Base-by-base conservation (phyloP, 805 yeast species). In the Pichia thaimueangensis region DNA sequence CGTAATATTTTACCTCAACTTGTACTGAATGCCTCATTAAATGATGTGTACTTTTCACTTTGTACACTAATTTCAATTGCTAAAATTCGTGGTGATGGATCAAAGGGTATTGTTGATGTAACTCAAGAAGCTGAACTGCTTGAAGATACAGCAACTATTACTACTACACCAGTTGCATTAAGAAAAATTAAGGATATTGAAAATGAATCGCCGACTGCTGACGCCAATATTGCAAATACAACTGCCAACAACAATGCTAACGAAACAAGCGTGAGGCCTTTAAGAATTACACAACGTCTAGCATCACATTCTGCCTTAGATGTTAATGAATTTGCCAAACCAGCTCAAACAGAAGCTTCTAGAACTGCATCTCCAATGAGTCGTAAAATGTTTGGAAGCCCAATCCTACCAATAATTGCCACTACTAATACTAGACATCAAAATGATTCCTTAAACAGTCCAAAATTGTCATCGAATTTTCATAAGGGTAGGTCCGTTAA, bases 1-100 rank as follows among this genome's bases (percentile, higher is more conserved):
- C 67, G 73, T 4, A 69, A 71, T n/a, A 55, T 85, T 3, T 62
- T 86, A 42, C 96, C 96, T 0, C 73, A 71, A 41, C 64, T 82
- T 17, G 73, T 87, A 2, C 71, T 88, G 16, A 82, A 86, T 60
- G 74, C 87, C 19, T 81, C 97, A 0, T 64, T 86, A 9, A 74
- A 84, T 34, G 96, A 88, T 54, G 65, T 88, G 28, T 71, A 81
- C 7, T 81, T 80, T 55, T 64, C 81, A 2, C 64, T 82, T 20
- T 80, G 84, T 55, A 84, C 80, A 49, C 69, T 80, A 42, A 54
- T 82, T 16, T 65, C 79, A 2, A 70, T 69, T 2, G 72, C 73
- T 22, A 85, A 75, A 50, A 59, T 77, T 38, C 63, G 56, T 30
- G 43, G 45, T 11, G 32, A 44, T 17, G 36, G 32, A 30, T 6